Evolutionary conservation across 257 asterid species (phyloP).

Genomic region (Solanum tarijense): DNA sequence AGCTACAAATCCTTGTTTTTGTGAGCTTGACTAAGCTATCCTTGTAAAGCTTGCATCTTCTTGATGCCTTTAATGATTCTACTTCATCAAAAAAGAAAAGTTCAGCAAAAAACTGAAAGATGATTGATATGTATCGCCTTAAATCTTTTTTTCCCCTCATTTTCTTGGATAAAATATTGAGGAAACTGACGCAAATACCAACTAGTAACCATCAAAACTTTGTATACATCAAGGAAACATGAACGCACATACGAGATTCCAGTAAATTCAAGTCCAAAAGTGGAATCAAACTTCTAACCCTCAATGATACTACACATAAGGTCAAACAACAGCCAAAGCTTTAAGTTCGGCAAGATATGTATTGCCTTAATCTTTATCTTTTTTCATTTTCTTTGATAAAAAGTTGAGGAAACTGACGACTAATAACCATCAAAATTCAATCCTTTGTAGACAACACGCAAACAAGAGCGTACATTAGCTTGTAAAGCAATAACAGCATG

Average conservation of each 20-base stretch:
- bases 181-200: background rate
- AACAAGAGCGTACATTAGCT: background rate
- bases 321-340: background rate
- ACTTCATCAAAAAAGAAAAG: background rate
- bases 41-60: background rate
- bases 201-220: background rate
- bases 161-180: background rate
- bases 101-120: background rate
- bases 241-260: background rate
- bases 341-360: background rate
- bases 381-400: background rate
- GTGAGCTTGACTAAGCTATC: background rate
- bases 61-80: background rate
- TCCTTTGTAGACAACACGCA: background rate
- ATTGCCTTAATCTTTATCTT: background rate
- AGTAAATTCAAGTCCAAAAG: background rate
- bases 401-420: background rate
- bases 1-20: background rate
- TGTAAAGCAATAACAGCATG: background rate
- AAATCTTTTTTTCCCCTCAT: background rate
- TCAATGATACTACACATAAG: background rate
- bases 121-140: background rate
- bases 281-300: background rate
- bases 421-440: background rate
- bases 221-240: background rate